phyloP scores from a whole-genome alignment of 108 stramenopile species.

The Cyclotella sp. region DNA sequence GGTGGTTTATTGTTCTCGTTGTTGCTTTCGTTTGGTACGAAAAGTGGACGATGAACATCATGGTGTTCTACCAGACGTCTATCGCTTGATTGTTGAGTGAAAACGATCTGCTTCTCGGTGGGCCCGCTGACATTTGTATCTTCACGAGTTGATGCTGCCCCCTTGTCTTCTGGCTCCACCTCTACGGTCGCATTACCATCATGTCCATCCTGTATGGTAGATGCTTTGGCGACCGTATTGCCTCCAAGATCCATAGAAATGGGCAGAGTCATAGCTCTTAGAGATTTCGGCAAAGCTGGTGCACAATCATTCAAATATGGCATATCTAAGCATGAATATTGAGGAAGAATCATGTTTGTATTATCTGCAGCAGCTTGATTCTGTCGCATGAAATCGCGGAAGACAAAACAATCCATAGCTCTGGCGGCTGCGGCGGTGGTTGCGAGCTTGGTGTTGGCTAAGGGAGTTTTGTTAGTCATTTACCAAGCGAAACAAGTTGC shows the following conservation, averaged over 20 bases:
- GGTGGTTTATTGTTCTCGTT: neutral
- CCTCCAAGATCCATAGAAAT: neutral
- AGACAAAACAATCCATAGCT: slow-evolving; percentile 6
- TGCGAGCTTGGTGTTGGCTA: slow-evolving; percentile 13
- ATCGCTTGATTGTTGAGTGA: too few relatives aligned
- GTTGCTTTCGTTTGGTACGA: neutral
- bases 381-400: neutral
- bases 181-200: too few relatives aligned
- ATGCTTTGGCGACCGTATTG: neutral
- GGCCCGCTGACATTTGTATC: too few relatives aligned
- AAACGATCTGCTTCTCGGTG: too few relatives aligned
- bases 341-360: too few relatives aligned
- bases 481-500: neutral
- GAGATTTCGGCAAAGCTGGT: neutral
- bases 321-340: neutral
- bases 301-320: neutral
- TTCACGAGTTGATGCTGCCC: too few relatives aligned
- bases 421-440: slow-evolving; percentile 1
- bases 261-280: neutral
- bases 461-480: neutral
- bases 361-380: neutral
- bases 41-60: too few relatives aligned
- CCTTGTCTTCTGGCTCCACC: too few relatives aligned
- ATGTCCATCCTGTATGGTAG: too few relatives aligned
- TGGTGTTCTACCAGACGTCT: too few relatives aligned